Evolutionary conservation across 306 rosid species (phyloP).

Genomic region (Cucurbita moschata): DNA sequence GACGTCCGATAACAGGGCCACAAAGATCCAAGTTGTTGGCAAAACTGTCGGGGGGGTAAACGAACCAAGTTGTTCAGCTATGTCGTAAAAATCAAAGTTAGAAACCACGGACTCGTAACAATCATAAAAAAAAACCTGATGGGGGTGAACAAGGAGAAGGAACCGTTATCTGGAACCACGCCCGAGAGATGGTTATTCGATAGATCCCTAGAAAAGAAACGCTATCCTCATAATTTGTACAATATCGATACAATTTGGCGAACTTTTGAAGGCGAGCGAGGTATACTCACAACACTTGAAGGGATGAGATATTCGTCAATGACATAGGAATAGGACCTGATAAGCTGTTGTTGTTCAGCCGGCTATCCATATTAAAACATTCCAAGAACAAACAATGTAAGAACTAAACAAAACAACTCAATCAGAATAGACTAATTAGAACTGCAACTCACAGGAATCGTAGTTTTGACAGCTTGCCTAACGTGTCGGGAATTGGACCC

Average conservation of each 20-base stretch:
- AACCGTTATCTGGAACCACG: constrained; percentile 89
- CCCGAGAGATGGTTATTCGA: constrained; percentile 86
- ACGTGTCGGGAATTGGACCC: constrained; percentile 82
- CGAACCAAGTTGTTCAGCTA: constrained; percentile 10
- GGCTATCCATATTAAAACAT: constrained; percentile 61
- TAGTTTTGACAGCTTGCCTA: constrained; percentile 89
- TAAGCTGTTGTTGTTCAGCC: constrained; percentile 96
- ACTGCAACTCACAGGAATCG: constrained; percentile 67
- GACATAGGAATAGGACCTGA: constrained; percentile 86
- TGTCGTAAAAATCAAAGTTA: not conserved
- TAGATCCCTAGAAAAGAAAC: constrained; percentile 50
- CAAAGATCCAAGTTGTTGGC: constrained; percentile 83
- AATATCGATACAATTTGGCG: not conserved
- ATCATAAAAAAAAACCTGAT: constrained; percentile 45
- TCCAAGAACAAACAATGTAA: constrained; percentile 19
- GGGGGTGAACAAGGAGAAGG: constrained; percentile 95
- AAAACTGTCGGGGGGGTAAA: constrained; percentile 47
- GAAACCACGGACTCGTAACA: not conserved
- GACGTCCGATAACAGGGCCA: constrained; percentile 96
- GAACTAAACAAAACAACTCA: constrained; percentile 11
- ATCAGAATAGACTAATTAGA: too few relatives aligned
- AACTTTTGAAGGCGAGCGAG: not conserved
- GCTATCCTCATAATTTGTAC: constrained; percentile 3
- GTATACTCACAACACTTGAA: constrained; percentile 88
- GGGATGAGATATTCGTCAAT: constrained; percentile 76